Evolutionary conservation across 305 asterid genomes (phyloP).

Genomic region (Solanum aculeatissimum): DNA sequence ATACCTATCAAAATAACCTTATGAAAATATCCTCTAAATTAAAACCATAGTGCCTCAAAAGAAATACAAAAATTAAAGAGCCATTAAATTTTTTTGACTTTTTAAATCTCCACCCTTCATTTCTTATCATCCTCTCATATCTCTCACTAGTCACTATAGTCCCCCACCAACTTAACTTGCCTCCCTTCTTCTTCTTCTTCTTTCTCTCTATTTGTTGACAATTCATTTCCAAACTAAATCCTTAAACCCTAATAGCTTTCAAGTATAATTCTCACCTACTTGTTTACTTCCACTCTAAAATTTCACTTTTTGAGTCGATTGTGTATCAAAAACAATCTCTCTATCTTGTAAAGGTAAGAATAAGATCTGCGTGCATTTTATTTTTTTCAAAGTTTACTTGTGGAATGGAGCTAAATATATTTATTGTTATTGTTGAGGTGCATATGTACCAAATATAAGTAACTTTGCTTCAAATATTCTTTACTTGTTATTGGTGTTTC

Average conservation of each 20-base stretch:
- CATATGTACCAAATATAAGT: background rate
- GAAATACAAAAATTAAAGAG: conserved; percentile 19
- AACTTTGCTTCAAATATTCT: background rate
- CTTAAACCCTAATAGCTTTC: conserved; percentile 11
- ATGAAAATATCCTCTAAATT: background rate
- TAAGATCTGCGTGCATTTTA: background rate
- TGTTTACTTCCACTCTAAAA: background rate
- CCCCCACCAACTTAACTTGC: background rate
- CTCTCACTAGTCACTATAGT: conserved; percentile 11
- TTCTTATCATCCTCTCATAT: conserved; percentile 51
- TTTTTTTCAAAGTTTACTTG: too few species aligned
- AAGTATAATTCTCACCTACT: too few species aligned
- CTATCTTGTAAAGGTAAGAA: background rate
- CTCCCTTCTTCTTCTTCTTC: background rate
- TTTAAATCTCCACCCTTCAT: conserved; percentile 97
- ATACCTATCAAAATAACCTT: background rate
- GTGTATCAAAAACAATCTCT: background rate
- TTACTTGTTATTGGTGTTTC: background rate
- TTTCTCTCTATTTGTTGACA: conserved; percentile 1
- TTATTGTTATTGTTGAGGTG: too few species aligned
- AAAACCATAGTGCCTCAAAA: background rate
- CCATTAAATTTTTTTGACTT: conserved; percentile 44
- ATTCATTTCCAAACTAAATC: background rate
- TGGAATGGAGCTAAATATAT: too few species aligned
- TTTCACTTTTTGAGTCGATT: background rate